Percentiles rank a stretch among this genome's conserved stretches.
phyloP scores from a whole-genome alignment of 192 early-diverging fungal genomes.

The Pilobolus umbonatus region DNA sequence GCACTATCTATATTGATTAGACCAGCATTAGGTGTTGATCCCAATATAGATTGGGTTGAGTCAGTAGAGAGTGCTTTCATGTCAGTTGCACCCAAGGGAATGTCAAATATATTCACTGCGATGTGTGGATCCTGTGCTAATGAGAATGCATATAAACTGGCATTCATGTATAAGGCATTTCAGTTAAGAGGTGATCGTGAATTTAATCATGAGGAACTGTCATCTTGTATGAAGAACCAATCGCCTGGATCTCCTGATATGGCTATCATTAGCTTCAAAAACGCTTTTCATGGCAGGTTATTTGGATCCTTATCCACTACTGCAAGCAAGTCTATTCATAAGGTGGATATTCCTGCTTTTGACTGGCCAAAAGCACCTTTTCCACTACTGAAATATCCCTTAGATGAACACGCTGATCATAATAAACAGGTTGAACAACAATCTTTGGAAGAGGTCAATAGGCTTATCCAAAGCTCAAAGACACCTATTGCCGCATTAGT shows the following conservation, averaged over 20 bases:
- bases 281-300: conserved; percentile 63
- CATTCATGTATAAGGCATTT: conserved; percentile 60
- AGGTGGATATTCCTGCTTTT: conserved; percentile 73
- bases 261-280: conserved; percentile 59
- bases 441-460: conserved; percentile 48
- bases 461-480: conserved; percentile 40
- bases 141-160: conserved; percentile 71
- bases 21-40: conserved; percentile 62
- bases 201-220: conserved; percentile 40
- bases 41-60: conserved; percentile 56
- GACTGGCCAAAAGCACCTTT: conserved; percentile 60
- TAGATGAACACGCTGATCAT: conserved; percentile 51
- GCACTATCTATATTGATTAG: no score
- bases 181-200: conserved; percentile 33
- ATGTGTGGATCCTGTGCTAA: conserved; percentile 74
- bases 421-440: conserved; percentile 56
- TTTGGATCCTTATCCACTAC: conserved; percentile 69
- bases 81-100: conserved; percentile 58
- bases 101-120: conserved; percentile 67
- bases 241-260: conserved; percentile 56
- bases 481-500: conserved; percentile 60
- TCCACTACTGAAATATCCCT: conserved; percentile 62
- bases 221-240: conserved; percentile 59
- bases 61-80: conserved; percentile 58
- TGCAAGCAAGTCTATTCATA: conserved; percentile 65